Base-by-base conservation (phyloP, 1,139 yeast genomes). In the Magnusiomyces sp. region DNA sequence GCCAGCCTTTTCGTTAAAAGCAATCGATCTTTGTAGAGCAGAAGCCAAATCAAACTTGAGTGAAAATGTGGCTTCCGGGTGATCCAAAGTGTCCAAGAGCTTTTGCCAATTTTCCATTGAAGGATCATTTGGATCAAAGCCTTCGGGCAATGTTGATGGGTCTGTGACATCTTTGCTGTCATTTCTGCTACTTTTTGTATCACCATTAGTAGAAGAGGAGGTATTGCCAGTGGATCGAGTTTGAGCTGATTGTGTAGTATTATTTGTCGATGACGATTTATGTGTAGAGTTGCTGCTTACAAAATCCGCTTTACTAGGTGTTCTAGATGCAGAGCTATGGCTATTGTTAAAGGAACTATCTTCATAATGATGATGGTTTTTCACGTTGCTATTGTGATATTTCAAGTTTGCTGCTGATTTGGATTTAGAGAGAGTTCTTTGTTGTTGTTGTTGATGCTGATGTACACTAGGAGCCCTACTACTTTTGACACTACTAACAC, bases 61-160 rank as follows among this genome's bases (percentile, higher is more conserved):
- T 5, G 51, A 48, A 41, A 51, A 51, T 20, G 54, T 51, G 3
- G 54, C 54, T 16, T 51, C 54, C 11, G 51, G 43, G 41, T 51
- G 48, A 42, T 46, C 47, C 13, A 51, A 41, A 16, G 51, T 23
- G 29, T 51, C 51, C 20, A 51, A 44, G 17, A 48, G 38, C 23
- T 51, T 47, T 29, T 51, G 47, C 53, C 53, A 51, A 23, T 49
- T 46, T 13, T 44, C 48, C 37, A 46, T 40, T 11, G 43, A 19
- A 1, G 53, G 50, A 32, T 50, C 53, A n/a, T 50, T 38, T 2
- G 48, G 37, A 34, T 48, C 50, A 44, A 48, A 48, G 40, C 34
- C 45, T 2, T 42, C 37, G 16, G 50, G 50, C 11, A 13, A 13
- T n/a, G 17, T n/a, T 36, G 14, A 36, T n/a, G 39, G 7, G 5